These are phyloP conservation scores for Epichloe hybrida DNA, from an alignment of 2,329 filamentous ascomycete genomes.

Conservation along the genomic window DNA sequence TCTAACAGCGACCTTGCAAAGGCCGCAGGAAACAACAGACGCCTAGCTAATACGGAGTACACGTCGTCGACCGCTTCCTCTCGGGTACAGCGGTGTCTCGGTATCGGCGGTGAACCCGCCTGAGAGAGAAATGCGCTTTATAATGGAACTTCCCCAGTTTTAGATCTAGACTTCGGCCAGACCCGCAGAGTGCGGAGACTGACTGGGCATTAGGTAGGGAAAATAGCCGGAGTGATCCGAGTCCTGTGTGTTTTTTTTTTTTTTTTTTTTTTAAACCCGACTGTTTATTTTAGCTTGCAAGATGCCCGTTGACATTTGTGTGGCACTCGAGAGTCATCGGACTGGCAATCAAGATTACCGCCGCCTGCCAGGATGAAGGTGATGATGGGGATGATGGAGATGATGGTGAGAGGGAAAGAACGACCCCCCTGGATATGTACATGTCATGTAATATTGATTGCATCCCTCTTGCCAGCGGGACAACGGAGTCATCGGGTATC, in stretches of 20 bases:
- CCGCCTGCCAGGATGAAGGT: not conserved
- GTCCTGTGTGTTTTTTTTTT: not conserved
- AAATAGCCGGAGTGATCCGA: not conserved
- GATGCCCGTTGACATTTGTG: not conserved
- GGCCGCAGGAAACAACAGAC: no score
- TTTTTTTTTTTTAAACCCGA: not conserved
- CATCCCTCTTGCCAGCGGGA: not conserved
- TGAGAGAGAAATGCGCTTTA: no score
- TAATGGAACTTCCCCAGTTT: not conserved
- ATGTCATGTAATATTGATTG: no score
- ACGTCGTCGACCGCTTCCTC: no score
- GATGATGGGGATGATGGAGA: not conserved
- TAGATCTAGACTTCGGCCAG: not conserved
- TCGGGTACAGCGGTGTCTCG: no score
- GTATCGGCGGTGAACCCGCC: no score
- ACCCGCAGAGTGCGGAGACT: not conserved
- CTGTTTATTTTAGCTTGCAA: not conserved
- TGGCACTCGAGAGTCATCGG: not conserved
- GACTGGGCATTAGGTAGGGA: not conserved
- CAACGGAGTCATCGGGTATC: not conserved
- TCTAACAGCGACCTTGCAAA: no score
- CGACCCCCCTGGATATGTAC: no score
- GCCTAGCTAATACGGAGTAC: no score
- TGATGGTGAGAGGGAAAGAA: not conserved
- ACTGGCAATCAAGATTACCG: not conserved